Evolutionary conservation across 345 rosid species (phyloP).

Genomic region (Jatropha curcas): DNA sequence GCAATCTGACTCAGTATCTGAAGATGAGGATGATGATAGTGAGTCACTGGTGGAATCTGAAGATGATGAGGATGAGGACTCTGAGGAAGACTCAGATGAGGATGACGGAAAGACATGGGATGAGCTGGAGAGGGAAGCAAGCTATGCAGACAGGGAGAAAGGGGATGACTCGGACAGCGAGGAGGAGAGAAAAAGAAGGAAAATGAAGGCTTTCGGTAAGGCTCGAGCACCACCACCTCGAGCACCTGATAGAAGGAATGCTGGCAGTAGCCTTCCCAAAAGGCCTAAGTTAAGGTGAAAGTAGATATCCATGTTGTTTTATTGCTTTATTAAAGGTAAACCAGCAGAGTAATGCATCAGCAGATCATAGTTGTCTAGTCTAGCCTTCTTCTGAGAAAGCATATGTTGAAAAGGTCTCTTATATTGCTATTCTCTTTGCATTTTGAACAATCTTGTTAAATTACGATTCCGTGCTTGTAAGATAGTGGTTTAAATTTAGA

Average conservation of each 20-base stretch:
- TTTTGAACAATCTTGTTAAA: neutral
- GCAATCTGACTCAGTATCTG: slow-evolving; percentile 61
- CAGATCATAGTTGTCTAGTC: slow-evolving; percentile 7
- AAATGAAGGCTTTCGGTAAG: slow-evolving; percentile 78
- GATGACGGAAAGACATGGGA: slow-evolving; percentile 98
- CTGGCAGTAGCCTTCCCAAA: slow-evolving; percentile 41
- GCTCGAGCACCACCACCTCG: slow-evolving; percentile 56
- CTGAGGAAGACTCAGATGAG: slow-evolving; percentile 73
- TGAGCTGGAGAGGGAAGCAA: slow-evolving; percentile 96
- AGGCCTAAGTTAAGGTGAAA: slow-evolving; percentile 33
- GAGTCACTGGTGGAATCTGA: slow-evolving; percentile 84
- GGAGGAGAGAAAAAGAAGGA: slow-evolving; percentile 87
- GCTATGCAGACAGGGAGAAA: slow-evolving; percentile 87
- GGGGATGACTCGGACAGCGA: slow-evolving; percentile 88
- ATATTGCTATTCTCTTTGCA: neutral
- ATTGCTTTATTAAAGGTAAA: neutral
- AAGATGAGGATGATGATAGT: slow-evolving; percentile 70
- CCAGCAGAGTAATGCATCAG: neutral
- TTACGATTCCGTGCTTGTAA: neutral
- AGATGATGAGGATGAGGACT: slow-evolving; percentile 77
- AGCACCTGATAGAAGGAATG: slow-evolving; percentile 24
- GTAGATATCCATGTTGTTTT: neutral
- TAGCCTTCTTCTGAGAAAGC: slow-evolving; percentile 5
- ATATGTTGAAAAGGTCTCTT: neutral
- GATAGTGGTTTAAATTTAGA: neutral